Evolutionary conservation across 345 rosid genomes (phyloP), one percentile per base, ranked within the genome.

Genomic region (Eucalyptus erythrocorys): DNA sequence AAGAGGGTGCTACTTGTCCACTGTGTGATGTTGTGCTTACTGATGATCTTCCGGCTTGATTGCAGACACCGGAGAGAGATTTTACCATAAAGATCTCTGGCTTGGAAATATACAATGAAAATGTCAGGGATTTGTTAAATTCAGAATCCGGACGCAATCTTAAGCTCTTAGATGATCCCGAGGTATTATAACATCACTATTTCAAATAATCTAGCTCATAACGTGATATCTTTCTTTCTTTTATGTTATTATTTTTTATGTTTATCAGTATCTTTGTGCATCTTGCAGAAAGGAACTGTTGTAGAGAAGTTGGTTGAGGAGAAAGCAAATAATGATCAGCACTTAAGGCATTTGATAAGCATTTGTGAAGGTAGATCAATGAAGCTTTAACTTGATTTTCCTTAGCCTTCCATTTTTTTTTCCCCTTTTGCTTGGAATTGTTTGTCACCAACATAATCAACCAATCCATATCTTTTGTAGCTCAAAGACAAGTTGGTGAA

Each of bases 401-500:
- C 50, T 86, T 80, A 49, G 21, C 85, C 8, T 76, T 66, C 79
- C 32, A 6, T 37, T 10, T 5, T 21, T 71, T 8, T 37, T 61
- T 13, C 8, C 3, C 13, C 27, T 76, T 76, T 37, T 19, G 15
- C 47, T 76, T 19, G 47, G 82, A 37, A 37, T 76, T 76, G 42
- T 76, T 37, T 76, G 45, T 76, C 82, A 76, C 45, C 47, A 12
- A 76, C 14, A 76, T 37, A 76, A 76, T 21, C 45, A 76, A 76
- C 45, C 45, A 21, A 76, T 76, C 8, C 82, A 76, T 76, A 22
- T 76, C 82, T 76, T 43, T 87, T 89, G 89, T 88, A 98, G 99
- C 99, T 89, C 99, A 98, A 95, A 95, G 99, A 89, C 99, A 97
- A 95, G 99, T 97, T 92, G 99, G 99, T 87, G 99, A 98, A 94